Evolutionary conservation across 2,329 filamentous ascomycete species (phyloP).

Genomic region (Diaporthe caulivora): DNA sequence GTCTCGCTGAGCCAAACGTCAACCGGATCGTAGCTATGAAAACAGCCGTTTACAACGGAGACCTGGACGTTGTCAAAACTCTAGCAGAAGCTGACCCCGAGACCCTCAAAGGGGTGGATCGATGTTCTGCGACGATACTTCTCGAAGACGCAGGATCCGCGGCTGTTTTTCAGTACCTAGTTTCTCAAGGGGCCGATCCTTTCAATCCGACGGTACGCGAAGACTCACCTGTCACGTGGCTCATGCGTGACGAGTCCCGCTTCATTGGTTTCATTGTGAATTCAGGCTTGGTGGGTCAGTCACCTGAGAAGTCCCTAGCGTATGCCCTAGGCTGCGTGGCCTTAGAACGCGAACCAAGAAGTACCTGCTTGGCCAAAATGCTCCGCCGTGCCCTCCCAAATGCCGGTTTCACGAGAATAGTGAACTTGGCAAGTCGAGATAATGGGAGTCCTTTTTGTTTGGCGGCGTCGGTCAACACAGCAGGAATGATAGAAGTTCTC

Average conservation of each 20-base stretch:
- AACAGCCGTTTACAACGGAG: background rate
- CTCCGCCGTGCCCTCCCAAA: rapidly evolving
- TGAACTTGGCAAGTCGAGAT: background rate
- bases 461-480: background rate
- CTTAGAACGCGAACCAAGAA: no score
- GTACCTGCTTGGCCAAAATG: background rate
- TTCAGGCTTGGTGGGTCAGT: no score
- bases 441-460: background rate
- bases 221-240: rapidly evolving
- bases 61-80: background rate
- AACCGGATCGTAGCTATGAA: background rate
- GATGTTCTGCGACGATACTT: rapidly evolving
- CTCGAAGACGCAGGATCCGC: background rate
- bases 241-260: rapidly evolving
- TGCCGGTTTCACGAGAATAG: background rate
- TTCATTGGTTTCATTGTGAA: background rate
- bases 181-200: background rate
- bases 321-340: no score
- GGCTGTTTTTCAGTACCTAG: background rate
- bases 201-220: rapidly evolving
- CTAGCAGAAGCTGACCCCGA: background rate
- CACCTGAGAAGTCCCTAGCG: no score
- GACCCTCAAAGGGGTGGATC: background rate
- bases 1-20: background rate
- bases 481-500: background rate